Evolutionary conservation across 352 stramenopile genomes (phyloP).

Genomic region (Phytophthora meadii): DNA sequence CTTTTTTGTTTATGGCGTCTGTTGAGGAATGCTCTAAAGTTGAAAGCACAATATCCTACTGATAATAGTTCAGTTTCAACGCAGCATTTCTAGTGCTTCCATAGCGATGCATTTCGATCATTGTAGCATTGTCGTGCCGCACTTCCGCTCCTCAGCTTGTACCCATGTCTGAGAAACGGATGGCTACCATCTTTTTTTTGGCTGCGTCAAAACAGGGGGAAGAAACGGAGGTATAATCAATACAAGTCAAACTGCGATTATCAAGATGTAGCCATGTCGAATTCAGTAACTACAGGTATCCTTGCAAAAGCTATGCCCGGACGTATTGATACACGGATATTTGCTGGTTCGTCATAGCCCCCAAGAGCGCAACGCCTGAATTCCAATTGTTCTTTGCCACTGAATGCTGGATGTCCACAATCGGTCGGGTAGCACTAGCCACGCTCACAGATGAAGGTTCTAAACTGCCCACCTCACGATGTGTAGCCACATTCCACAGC

Average conservation of each 20-base stretch:
- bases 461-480: conserved; percentile 21
- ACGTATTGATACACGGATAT: conserved; percentile 36
- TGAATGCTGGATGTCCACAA: conserved; percentile 46
- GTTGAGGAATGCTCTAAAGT: background rate
- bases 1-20: background rate
- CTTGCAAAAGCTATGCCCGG: background rate
- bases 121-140: conserved; percentile 21
- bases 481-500: conserved; percentile 32
- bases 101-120: background rate
- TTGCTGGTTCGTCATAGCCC: conserved; percentile 38
- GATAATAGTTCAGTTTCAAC: background rate
- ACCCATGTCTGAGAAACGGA: conserved; percentile 21
- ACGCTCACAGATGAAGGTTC: conserved; percentile 7
- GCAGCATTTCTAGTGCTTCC: background rate
- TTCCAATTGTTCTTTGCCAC: conserved; percentile 39
- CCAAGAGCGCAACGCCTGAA: conserved; percentile 39
- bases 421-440: conserved; percentile 19
- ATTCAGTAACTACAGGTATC: background rate
- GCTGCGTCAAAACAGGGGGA: conserved; percentile 9
- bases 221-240: background rate
- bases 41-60: no score
- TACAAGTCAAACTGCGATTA: conserved; percentile 14
- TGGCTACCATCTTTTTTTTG: conserved; percentile 18
- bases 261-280: conserved; percentile 24
- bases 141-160: conserved; percentile 1